Evolutionary conservation across 2,329 filamentous ascomycete genomes (phyloP).

Genomic region (Nigrospora osmanthi): DNA sequence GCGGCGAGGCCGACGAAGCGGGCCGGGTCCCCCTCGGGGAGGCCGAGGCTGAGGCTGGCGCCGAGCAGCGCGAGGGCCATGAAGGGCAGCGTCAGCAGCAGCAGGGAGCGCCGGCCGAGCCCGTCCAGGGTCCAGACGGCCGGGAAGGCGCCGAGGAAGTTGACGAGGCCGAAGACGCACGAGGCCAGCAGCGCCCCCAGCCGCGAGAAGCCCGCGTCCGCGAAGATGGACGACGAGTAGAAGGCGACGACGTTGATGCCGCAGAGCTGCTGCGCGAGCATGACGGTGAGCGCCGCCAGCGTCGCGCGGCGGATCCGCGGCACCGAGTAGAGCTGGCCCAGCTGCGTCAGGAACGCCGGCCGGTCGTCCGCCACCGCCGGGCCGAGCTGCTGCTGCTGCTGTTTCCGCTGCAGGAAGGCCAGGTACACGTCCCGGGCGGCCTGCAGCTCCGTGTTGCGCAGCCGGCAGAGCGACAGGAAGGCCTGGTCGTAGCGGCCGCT

Average conservation of each 20-base stretch:
- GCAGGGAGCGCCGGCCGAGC: constrained; percentile 52
- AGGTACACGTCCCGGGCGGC: constrained; percentile 57
- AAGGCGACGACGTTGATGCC: constrained; percentile 43
- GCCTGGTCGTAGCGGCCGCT: constrained; percentile 40
- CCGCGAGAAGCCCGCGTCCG: constrained; percentile 28
- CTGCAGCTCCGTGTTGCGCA: constrained; percentile 51
- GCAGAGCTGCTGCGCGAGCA: constrained; percentile 59
- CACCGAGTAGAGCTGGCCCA: constrained; percentile 45
- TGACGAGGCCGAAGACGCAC: constrained; percentile 43
- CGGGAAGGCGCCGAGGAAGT: constrained; percentile 60
- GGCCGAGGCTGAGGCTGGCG: constrained; percentile 11
- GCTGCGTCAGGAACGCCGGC: background rate
- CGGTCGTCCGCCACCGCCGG: background rate
- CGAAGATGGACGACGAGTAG: constrained; percentile 38
- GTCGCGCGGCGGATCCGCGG: constrained; percentile 54
- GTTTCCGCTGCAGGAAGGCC: constrained; percentile 38
- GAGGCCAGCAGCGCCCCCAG: constrained; percentile 31
- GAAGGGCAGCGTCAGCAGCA: constrained; percentile 59
- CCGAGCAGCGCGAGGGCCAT: constrained; percentile 53
- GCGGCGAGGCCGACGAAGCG: constrained; percentile 48
- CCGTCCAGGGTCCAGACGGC: constrained; percentile 62
- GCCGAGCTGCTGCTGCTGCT: background rate
- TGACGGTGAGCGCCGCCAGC: constrained; percentile 58
- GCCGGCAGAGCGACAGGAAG: constrained; percentile 44
- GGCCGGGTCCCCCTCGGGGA: constrained; percentile 24